Evolutionary conservation across 495 filamentous ascomycete species (phyloP), one percentile per base, ranked within the genome.

Genomic region (Penicillium egyptiacum): DNA sequence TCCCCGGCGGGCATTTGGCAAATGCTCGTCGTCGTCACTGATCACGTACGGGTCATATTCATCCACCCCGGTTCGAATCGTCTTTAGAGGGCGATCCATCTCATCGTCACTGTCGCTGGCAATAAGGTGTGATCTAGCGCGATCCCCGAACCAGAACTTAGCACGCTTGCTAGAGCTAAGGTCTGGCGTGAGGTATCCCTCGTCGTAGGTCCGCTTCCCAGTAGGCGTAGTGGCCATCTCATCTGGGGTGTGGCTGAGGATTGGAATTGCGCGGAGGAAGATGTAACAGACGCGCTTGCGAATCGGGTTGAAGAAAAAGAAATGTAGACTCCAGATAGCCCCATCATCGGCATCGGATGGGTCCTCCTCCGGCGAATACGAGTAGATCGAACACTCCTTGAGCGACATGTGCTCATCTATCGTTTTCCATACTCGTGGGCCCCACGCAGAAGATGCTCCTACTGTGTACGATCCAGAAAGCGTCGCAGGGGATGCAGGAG

Each of bases 301-400:
- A 20, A 83, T 75, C 61, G 92, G 96, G 78, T 94, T 96, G 82
- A 96, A 98, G 73, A 98, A 96, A 78, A 98, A 96, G 71, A 95
- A 96, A 69, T 97, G 90, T 55, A 91, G 77, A 59, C 89, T 92
- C 95, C 95, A 98, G 40, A 98, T 90, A 5, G 92, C 87, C 48
- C 89, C 86, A 63, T 95, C 90, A 57, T 96, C 94, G 23, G 90
- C 91, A 55, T 91, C 90, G 55, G 92, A 92, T 39, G 90, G 89
- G 56, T 96, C 90, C 59, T 88, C 85, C 20, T 88, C 83, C 0
- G 94, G 94, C 25, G 86, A 81, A 73, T 95, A 98, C 20, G 83
- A 87, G 69, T 95, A 98, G 42, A 90, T 81, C 37, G 81, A 85
- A 74, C 95, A 98, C 40, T 95, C 86, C 61, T 87, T 83, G 23